Percentiles rank a stretch among this genome's conserved stretches.
phyloP scores from a whole-genome alignment of 1,284 basidiomycete species.

The Austroboletus olivaceoglutinosus region DNA sequence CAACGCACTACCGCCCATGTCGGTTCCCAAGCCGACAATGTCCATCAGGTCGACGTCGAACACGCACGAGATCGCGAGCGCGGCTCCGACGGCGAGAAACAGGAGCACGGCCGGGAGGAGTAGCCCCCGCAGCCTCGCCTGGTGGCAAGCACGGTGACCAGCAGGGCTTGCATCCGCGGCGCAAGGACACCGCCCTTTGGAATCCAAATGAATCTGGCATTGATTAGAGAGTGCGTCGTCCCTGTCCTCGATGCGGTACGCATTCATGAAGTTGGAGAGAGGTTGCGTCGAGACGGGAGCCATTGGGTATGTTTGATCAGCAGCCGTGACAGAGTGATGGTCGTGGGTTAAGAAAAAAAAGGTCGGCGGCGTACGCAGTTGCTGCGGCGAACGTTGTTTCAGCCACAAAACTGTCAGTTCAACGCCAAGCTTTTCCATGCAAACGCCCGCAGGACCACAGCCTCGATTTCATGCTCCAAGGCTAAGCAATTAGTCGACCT shows the following conservation, averaged over 20 bases:
- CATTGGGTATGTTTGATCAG: slow-evolving; percentile 20
- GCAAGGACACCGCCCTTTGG: slow-evolving; percentile 23
- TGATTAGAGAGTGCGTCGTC: slow-evolving; percentile 23
- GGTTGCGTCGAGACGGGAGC: slow-evolving; percentile 27
- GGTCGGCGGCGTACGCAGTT: not conserved
- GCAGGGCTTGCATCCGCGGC: slow-evolving; percentile 11
- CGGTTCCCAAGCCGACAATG: slow-evolving; percentile 19
- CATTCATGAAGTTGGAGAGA: slow-evolving; percentile 21
- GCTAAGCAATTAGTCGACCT: no score
- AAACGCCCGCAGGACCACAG: no score
- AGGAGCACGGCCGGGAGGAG: slow-evolving; percentile 34
- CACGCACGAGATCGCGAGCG: slow-evolving; percentile 36
- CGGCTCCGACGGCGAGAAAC: slow-evolving; percentile 31
- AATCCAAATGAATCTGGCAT: slow-evolving; percentile 24
- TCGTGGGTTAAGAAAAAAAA: not conserved
- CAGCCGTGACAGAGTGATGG: slow-evolving; percentile 7
- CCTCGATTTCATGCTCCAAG: no score
- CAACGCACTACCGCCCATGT: slow-evolving; percentile 22
- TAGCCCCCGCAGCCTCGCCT: slow-evolving; percentile 34
- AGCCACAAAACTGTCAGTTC: no score
- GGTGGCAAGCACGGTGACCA: slow-evolving; percentile 38
- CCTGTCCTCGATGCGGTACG: slow-evolving; percentile 4
- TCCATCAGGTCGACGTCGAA: slow-evolving; percentile 24
- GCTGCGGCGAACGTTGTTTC: not conserved
- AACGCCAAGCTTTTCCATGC: no score